Conservation (phyloP, 345 rosid genomes). For the Linum trigynum region DNA sequence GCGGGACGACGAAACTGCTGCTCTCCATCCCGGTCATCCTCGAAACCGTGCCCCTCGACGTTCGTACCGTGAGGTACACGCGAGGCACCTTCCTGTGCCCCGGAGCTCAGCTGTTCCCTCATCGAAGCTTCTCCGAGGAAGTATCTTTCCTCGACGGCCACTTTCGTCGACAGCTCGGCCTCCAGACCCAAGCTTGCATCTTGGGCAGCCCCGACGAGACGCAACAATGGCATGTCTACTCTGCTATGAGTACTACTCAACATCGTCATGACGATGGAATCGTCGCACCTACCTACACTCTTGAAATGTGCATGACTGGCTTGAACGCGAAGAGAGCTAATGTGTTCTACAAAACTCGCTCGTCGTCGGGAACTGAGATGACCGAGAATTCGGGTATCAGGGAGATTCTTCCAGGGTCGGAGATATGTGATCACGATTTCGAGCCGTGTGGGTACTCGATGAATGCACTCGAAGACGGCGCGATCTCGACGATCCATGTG, state of each 20-base stretch:
- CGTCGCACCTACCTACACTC: slow-evolving; percentile 33
- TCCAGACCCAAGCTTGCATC: slow-evolving; percentile 38
- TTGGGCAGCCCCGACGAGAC: slow-evolving; percentile 45
- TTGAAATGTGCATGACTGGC: slow-evolving; percentile 91
- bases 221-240: slow-evolving; percentile 73
- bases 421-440: slow-evolving; percentile 65
- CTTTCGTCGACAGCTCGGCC: slow-evolving; percentile 38
- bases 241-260: slow-evolving; percentile 24
- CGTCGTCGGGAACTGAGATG: slow-evolving; percentile 44
- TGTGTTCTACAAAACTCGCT: slow-evolving; percentile 47
- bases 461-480: slow-evolving; percentile 60
- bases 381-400: slow-evolving; percentile 56
- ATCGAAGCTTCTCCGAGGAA: slow-evolving; percentile 24
- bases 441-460: slow-evolving; percentile 82
- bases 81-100: slow-evolving; percentile 27
- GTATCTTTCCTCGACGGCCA: slow-evolving; percentile 35
- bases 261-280: slow-evolving; percentile 7
- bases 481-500: slow-evolving; percentile 72
- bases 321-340: slow-evolving; percentile 46
- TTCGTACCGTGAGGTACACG: slow-evolving; percentile 21
- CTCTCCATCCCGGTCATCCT: slow-evolving; percentile 18
- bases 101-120: slow-evolving; percentile 25
- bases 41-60: slow-evolving; percentile 19
- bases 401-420: slow-evolving; percentile 53
- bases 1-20: slow-evolving; percentile 24